Evolutionary conservation across 108 stramenopile genomes (phyloP).

Genomic region (Epipyxis sp.): DNA sequence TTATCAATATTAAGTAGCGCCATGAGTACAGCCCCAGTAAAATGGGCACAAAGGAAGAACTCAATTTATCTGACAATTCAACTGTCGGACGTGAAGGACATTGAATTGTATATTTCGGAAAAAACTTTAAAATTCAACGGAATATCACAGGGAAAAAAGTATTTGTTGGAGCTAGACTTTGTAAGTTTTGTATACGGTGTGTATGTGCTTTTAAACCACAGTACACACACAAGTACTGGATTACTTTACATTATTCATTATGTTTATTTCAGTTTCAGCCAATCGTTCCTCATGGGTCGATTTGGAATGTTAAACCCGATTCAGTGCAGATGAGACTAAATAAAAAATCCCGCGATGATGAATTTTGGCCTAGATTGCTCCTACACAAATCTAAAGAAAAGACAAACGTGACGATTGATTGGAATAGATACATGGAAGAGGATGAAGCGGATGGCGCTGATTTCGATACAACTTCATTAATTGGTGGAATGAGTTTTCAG

Average conservation of each 20-base stretch:
- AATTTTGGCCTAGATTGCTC: conserved; percentile 14
- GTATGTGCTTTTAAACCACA: too few species aligned
- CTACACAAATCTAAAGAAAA: conserved; percentile 17
- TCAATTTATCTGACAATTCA: conserved; percentile 1
- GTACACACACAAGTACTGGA: too few species aligned
- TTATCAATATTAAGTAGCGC: neutral
- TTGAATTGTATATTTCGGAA: neutral
- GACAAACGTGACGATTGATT: conserved; percentile 9
- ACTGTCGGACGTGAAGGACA: conserved; percentile 3
- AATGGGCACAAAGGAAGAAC: conserved; percentile 34
- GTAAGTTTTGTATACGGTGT: conserved; percentile 2
- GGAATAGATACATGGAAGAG: conserved; percentile 29
- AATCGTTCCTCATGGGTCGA: neutral
- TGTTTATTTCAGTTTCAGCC: neutral
- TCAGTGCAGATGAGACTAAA: conserved; percentile 26
- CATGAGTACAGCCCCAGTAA: neutral
- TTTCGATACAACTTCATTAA: conserved; percentile 21
- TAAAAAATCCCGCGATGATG: conserved; percentile 24
- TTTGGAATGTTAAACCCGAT: conserved; percentile 1
- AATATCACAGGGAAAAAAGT: neutral
- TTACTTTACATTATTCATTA: too few species aligned
- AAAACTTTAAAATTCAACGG: neutral
- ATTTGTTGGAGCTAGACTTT: neutral
- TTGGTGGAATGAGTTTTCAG: conserved; percentile 14
- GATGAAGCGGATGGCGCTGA: conserved; percentile 24